Conservation (phyloP, 352 stramenopile genomes). For the Phytophthora macrochlamydospora region DNA sequence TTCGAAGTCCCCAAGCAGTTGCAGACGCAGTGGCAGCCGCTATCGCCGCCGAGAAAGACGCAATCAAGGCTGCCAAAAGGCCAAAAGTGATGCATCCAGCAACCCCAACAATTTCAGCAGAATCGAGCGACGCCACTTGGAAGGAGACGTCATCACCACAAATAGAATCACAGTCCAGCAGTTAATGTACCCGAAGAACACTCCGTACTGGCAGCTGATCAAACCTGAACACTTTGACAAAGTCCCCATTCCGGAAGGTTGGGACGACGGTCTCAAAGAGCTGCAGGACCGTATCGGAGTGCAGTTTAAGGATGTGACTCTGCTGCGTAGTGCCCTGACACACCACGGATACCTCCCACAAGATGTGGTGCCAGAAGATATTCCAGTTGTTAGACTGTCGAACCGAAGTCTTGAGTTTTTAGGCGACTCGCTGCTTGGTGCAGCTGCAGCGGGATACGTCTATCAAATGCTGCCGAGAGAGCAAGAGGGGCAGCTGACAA, state of each 20-base stretch:
- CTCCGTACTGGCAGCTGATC: conserved; percentile 58
- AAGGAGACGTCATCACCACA: conserved; percentile 35
- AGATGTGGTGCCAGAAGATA: conserved; percentile 37
- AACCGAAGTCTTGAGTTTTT: conserved; percentile 88
- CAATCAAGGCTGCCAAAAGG: not conserved
- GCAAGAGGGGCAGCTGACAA: conserved; percentile 82
- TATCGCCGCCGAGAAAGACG: conserved; percentile 25
- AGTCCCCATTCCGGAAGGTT: conserved; percentile 48
- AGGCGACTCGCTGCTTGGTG: conserved; percentile 76
- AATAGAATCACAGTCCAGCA: conserved; percentile 32
- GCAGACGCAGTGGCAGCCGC: conserved; percentile 36
- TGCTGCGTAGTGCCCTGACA: conserved; percentile 73
- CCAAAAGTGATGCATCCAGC: conserved; percentile 3
- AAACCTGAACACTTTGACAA: conserved; percentile 57
- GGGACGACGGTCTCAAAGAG: conserved; percentile 47
- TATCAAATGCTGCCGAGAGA: conserved; percentile 73
- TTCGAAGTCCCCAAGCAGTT: conserved; percentile 37
- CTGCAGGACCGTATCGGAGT: conserved; percentile 69
- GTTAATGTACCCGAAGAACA: conserved; percentile 40
- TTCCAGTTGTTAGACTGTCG: conserved; percentile 66
- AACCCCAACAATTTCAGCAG: conserved; percentile 13
- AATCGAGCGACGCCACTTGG: conserved; percentile 31
- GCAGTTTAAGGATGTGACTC: conserved; percentile 56
- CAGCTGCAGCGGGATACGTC: conserved; percentile 64
- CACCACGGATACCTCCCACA: conserved; percentile 74